Evolutionary conservation across 2,329 filamentous ascomycete species (phyloP).

Genomic region (Calonectria pseudoreteaudii): DNA sequence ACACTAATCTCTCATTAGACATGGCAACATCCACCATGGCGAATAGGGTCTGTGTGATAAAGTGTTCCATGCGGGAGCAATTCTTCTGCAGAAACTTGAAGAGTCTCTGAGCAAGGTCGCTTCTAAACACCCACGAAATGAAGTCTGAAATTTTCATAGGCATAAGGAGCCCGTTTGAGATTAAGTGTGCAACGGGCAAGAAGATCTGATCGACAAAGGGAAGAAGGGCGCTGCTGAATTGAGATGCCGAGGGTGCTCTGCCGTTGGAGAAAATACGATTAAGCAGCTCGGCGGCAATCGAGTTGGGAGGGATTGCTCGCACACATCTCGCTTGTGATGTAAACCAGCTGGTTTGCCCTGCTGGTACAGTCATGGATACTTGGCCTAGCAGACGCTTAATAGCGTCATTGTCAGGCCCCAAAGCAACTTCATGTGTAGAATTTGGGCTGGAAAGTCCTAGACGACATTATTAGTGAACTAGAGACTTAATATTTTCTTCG

Average conservation of each 20-base stretch:
- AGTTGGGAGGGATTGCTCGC: neutral
- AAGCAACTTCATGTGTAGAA: too few species aligned
- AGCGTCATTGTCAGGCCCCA: neutral
- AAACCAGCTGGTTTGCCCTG: neutral
- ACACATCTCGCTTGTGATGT: neutral
- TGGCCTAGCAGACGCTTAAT: neutral
- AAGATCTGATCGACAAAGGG: constrained; percentile 8
- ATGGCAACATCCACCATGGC: neutral
- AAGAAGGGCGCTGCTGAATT: neutral
- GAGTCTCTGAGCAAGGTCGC: neutral
- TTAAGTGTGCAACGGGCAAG: neutral
- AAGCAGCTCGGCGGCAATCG: neutral
- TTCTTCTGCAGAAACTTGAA: neutral
- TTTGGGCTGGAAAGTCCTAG: neutral
- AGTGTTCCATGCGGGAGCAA: neutral
- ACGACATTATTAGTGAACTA: neutral
- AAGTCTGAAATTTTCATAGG: neutral
- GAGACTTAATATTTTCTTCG: too few species aligned
- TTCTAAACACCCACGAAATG: neutral
- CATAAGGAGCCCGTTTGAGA: neutral
- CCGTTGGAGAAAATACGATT: neutral
- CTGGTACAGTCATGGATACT: neutral
- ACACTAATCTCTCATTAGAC: neutral
- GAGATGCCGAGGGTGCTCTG: neutral
- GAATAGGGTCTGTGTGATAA: neutral